Conservation (phyloP, 2,329 filamentous ascomycete genomes). For the Exophiala bonariae region DNA sequence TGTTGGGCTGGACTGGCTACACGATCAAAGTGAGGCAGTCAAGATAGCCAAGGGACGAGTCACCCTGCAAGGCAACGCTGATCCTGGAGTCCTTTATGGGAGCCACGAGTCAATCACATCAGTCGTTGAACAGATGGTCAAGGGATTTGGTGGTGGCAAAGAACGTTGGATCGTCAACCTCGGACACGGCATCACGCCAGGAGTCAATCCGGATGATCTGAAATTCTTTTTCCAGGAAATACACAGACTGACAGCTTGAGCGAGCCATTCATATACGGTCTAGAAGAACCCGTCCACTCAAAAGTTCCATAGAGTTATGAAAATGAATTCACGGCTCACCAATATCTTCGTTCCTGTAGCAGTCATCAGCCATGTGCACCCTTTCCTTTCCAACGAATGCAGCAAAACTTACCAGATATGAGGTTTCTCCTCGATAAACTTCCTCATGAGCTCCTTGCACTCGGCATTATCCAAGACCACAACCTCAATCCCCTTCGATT, state of each 20-base stretch:
- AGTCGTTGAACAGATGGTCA: slow-evolving; percentile 81
- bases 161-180: slow-evolving; percentile 97
- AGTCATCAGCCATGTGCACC: slow-evolving; percentile 14
- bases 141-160: slow-evolving; percentile 79
- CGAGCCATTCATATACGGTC: no score
- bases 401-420: slow-evolving; percentile 62
- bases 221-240: slow-evolving; percentile 94
- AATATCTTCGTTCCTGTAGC: slow-evolving; percentile 59
- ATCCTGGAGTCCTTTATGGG: slow-evolving; percentile 90
- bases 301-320: no score
- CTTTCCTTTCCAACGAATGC: not conserved
- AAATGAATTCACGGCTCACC: slow-evolving; percentile 32
- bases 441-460: slow-evolving; percentile 68
- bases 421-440: slow-evolving; percentile 71
- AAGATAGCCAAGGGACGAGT: slow-evolving; percentile 75
- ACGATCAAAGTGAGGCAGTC: slow-evolving; percentile 82
- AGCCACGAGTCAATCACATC: slow-evolving; percentile 76
- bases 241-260: slow-evolving; percentile 59
- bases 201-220: slow-evolving; percentile 89
- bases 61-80: slow-evolving; percentile 91
- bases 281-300: no score
- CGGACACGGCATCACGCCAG: slow-evolving; percentile 95
- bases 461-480: slow-evolving; percentile 67
- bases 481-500: slow-evolving; percentile 68
- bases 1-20: slow-evolving; percentile 91